These are phyloP conservation scores for Mikania micrantha DNA, from an alignment of 129 eudicot species.

Conservation along the genomic window DNA sequence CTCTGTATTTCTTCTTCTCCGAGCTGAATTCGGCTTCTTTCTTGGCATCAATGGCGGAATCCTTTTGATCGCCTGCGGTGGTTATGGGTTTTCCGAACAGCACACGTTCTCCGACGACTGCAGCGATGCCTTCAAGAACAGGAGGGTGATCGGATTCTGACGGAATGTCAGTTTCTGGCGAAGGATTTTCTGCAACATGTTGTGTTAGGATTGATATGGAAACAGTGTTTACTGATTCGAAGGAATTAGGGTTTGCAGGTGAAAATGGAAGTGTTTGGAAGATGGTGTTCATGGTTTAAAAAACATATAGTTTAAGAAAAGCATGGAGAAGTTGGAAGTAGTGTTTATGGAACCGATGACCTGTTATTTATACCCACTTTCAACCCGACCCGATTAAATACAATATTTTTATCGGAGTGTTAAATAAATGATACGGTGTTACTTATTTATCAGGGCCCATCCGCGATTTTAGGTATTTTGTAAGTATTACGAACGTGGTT, in stretches of 20 bases:
- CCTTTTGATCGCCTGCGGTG: neutral
- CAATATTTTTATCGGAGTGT: too few relatives aligned
- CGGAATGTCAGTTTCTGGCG: slow-evolving; percentile 4
- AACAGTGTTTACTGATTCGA: slow-evolving; percentile 4
- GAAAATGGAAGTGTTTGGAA: slow-evolving; percentile 16
- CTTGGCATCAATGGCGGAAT: neutral
- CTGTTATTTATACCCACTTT: slow-evolving; percentile 26
- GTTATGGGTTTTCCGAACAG: slow-evolving; percentile 22
- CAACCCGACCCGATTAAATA: slow-evolving; percentile 17
- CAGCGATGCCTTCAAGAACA: slow-evolving; percentile 88
- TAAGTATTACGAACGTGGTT: too few relatives aligned
- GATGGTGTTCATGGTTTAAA: slow-evolving; percentile 24
- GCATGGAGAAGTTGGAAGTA: neutral
- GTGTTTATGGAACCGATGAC: slow-evolving; percentile 29
- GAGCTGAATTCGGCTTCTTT: neutral
- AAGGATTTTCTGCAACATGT: slow-evolving; percentile 10
- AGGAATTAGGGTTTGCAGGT: slow-evolving; percentile 13
- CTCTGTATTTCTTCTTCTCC: slow-evolving; percentile 42
- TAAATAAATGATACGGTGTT: too few relatives aligned
- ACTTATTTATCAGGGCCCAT: too few relatives aligned
- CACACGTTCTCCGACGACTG: slow-evolving; percentile 61
- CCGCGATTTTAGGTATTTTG: too few relatives aligned
- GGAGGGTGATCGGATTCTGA: slow-evolving; percentile 20
- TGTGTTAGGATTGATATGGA: slow-evolving; percentile 9
- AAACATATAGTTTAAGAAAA: too few relatives aligned